A percentile compares a stretch with the other conserved stretches of the same genome.
Conservation (phyloP, 345 rosid genomes). For the Brassica incana region DNA sequence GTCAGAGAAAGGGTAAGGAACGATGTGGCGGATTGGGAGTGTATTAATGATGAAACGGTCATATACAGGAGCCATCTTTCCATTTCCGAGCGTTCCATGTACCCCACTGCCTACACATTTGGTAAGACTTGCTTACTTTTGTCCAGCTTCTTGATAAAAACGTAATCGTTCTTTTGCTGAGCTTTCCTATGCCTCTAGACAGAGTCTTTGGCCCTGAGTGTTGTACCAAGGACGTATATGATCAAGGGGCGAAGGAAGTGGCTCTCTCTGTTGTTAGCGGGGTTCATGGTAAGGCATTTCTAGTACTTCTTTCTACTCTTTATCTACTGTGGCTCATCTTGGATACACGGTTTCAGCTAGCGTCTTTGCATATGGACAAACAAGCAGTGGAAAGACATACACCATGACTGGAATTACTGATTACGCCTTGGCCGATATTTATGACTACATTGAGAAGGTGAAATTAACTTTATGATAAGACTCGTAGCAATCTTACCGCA, state of each 20-base stretch:
- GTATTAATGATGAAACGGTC: slow-evolving; percentile 67
- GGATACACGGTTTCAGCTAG: slow-evolving; percentile 59
- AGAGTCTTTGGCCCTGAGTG: slow-evolving; percentile 72
- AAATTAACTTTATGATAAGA: background rate
- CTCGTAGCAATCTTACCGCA: background rate
- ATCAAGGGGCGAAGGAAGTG: slow-evolving; percentile 78
- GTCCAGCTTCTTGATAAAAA: slow-evolving; percentile 16
- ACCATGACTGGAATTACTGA: slow-evolving; percentile 91
- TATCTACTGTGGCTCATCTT: slow-evolving; percentile 2
- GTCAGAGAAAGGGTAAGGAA: slow-evolving; percentile 68
- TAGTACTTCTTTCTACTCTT: slow-evolving; percentile 44
- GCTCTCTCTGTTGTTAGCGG: slow-evolving; percentile 88
- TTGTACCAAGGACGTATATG: slow-evolving; percentile 71
- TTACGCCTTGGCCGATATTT: slow-evolving; percentile 72
- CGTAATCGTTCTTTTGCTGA: slow-evolving; percentile 16
- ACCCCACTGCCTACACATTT: slow-evolving; percentile 82
- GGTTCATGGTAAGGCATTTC: slow-evolving; percentile 51
- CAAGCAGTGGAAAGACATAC: slow-evolving; percentile 94
- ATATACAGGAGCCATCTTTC: slow-evolving; percentile 72
- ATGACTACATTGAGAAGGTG: slow-evolving; percentile 73
- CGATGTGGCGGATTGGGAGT: slow-evolving; percentile 93
- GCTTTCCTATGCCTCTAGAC: slow-evolving; percentile 50
- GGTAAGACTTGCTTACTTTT: slow-evolving; percentile 52
- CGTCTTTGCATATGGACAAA: slow-evolving; percentile 97
- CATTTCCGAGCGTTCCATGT: slow-evolving; percentile 83